Evolutionary conservation across 345 rosid genomes (phyloP), one percentile per base, ranked within the genome.

Genomic region (Litchi chinensis): DNA sequence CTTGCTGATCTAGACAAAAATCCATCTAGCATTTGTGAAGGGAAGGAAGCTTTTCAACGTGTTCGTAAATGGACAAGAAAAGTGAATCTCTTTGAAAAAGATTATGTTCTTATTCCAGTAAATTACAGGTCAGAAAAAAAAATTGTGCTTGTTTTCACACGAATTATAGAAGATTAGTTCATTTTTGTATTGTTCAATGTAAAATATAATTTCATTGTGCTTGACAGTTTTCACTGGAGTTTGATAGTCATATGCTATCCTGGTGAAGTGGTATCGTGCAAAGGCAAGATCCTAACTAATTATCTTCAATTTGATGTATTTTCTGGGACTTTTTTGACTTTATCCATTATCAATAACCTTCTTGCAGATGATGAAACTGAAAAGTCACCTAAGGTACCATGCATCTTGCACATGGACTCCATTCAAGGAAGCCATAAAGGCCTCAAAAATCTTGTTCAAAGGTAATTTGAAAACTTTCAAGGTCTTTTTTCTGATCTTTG

Each of bases 51-150:
- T 71, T 96, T 91, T 84, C 86, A 92, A 63, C 99, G 97, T 26
- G 95, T 96, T 79, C 93, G 83, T 76, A 96, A 94, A 85, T 96
- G 99, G 99, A 96, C 99, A 50, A 94, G 92, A 84, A 92, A 91
- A 84, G 89, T 96, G 85, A 88, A 94, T 80, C 79, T 96, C 70
- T 96, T 94, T 83, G 91, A 88, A 73, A 96, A 91, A 81, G 98
- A 96, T 80, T 96, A 96, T 82, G 76, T 94, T 84, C 94, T 94
- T 85, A 84, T 96, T 83, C 99, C 99, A 76, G 94, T 96, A 73
- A 96, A 96, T 81, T 96, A 83, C 92, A 94, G 88, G 99, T 96
- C 80, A 83, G 84, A 74, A 73, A 50, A 73, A 50, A 50, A 64
- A 52, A 40, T 40, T 52, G 12, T 46, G 24, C 10, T 63, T 57